A percentile compares a stretch with the other conserved stretches of the same genome.
Conservation (phyloP, 495 filamentous ascomycete genomes). For the Aspergillus carlsbadensis region DNA sequence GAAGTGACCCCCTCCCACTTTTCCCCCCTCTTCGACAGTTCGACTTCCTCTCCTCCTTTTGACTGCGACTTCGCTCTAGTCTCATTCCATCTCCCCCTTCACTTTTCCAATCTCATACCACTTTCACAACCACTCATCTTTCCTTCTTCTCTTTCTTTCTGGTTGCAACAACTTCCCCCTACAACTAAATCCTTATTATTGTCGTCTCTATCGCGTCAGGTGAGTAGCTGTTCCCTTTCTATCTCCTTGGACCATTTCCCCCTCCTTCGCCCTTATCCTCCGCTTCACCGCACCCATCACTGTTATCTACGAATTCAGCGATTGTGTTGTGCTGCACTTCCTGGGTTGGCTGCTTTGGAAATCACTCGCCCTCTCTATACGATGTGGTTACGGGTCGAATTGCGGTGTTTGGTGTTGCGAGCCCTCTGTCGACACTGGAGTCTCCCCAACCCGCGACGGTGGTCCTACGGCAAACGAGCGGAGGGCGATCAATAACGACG, state of each 20-base stretch:
- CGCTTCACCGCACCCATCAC: conserved; percentile 7
- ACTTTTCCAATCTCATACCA: conserved; percentile 4
- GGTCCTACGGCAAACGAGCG: conserved; percentile 21
- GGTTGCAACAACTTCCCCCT: conserved; percentile 19
- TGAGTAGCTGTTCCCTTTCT: conserved; percentile 31
- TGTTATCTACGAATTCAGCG: neutral
- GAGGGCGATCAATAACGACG: conserved; percentile 12
- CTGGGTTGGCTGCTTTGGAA: neutral
- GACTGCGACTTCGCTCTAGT: neutral
- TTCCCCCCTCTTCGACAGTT: conserved; percentile 33
- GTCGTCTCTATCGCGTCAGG: conserved; percentile 21
- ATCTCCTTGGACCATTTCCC: conserved; percentile 17
- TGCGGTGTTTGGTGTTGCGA: conserved; percentile 12
- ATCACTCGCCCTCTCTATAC: neutral
- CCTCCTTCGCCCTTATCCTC: conserved; percentile 20
- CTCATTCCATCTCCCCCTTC: conserved; percentile 16
- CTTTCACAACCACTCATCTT: conserved; percentile 17
- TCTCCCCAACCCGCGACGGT: conserved; percentile 20
- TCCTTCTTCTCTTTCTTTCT: conserved; percentile 25
- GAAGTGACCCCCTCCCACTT: conserved; percentile 19
- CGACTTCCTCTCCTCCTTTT: conserved; percentile 18
- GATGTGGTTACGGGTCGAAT: conserved; percentile 10
- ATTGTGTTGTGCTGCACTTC: neutral
- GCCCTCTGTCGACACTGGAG: conserved; percentile 18
- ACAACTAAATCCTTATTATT: conserved; percentile 9